Evolutionary conservation across 2,329 filamentous ascomycete genomes (phyloP), one percentile per base, ranked within the genome.

Genomic region (Fusarium acutatum): DNA sequence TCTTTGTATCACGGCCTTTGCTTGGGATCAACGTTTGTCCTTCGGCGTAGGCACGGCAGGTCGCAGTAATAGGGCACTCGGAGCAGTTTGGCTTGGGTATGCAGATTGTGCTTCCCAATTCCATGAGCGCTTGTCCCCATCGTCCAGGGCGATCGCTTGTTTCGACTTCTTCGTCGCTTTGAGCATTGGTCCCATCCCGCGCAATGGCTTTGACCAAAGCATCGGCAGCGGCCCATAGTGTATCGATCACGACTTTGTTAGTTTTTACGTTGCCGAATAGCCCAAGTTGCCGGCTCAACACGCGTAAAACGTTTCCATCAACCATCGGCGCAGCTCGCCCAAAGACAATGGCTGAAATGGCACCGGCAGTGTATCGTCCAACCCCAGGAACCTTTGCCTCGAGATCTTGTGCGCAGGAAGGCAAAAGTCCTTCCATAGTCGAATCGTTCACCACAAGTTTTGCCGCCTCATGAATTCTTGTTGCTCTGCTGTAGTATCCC

Each of bases 81-180:
- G 79, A 79, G 72, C 90, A 92, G 57, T 87, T 86, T 3, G 90
- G 90, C 72, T 87, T 88, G 1, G 90, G 89, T 12, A 85, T 86
- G 73, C 90, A 92, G 5, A 91, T 78, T 0, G 90, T 92, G 70
- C 89, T 91, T 7, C 90, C 90, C 8, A 92, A 82, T 75, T 92
- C 90, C 90, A 92, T 92, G 32, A 92, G 80, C 2, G 88, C 90
- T 76, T 92, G 90, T 1, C 90, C 90, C 90, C 89, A 91, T 67
- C 86, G 80, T 1, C 89, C 89, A 0, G 90, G 89, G 28, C 86
- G 79, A 59, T 88, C 84, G 60, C 86, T 90, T 20, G 77, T 70
- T 28, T 80, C 73, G 0, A 77, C 76, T 11, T 80, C 77, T 5
- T 77, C 72, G 14, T 71, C 63, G 2, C 71, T 73, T 14, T 69